Evolutionary conservation across 2,329 filamentous ascomycete species (phyloP).

Genomic region (Neopestalotiopsis rosae): DNA sequence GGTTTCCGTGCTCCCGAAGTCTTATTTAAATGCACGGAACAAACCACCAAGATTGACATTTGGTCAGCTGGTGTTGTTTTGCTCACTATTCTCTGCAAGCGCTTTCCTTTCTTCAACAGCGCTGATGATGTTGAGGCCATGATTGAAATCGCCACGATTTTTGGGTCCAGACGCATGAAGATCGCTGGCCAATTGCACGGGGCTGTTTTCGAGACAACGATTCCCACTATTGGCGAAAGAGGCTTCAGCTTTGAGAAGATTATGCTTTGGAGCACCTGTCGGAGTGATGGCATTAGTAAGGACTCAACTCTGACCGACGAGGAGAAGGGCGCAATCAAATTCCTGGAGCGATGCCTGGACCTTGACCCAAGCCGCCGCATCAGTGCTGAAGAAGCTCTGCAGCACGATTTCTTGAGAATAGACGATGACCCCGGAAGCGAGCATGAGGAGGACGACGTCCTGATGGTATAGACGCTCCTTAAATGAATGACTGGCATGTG

Average conservation of each 20-base stretch:
- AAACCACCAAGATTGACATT: constrained; percentile 92
- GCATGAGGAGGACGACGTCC: constrained; percentile 57
- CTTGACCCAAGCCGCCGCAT: constrained; percentile 77
- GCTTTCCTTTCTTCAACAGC: constrained; percentile 98
- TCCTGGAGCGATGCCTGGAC: constrained; percentile 75
- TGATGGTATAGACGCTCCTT: constrained; percentile 37
- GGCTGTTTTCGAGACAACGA: constrained; percentile 88
- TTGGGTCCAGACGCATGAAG: constrained; percentile 85
- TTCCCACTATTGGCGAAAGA: constrained; percentile 84
- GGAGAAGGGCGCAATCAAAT: constrained; percentile 75
- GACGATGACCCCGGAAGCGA: constrained; percentile 33
- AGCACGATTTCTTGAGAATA: constrained; percentile 70
- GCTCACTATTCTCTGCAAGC: constrained; percentile 87
- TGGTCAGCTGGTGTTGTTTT: constrained; percentile 98
- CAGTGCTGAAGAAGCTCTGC: constrained; percentile 74
- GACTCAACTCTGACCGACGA: constrained; percentile 63
- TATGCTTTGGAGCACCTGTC: constrained; percentile 90
- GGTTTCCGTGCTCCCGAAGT: constrained; percentile 97
- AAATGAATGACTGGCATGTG: neutral
- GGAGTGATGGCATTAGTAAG: constrained; percentile 63
- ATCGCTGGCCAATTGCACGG: constrained; percentile 83
- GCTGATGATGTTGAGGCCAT: constrained; percentile 98
- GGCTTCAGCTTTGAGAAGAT: constrained; percentile 94
- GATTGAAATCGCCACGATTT: constrained; percentile 96
- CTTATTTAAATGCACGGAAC: constrained; percentile 93